Base-by-base conservation (phyloP, 148 eudicot species). In the Cornus controversa region DNA sequence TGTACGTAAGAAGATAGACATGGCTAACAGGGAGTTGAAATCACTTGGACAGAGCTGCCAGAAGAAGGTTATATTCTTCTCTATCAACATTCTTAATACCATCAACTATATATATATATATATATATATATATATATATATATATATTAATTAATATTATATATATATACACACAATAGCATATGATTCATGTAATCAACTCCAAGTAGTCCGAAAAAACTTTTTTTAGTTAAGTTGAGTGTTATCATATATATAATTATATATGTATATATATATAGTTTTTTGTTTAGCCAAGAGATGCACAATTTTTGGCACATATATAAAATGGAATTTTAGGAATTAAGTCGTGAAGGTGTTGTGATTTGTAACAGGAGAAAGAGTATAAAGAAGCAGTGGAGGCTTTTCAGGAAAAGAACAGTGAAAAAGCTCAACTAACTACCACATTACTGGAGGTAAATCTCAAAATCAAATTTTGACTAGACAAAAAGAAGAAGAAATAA, bases 311-410 rank as follows among this genome's bases (percentile, higher is more conserved):
- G 6, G 2, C 2, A 2, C 45, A 40, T 40, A 40, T 40, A 9
- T 40, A 40, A 40, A 40, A 40, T 40, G 45, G 10, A 40, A 9
- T 4, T 4, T 40, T 18, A 60, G 64, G 23, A 60, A 14, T 60
- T 60, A 25, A 72, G 5, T 11, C 10, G 71, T 45, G 4, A 26
- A 37, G 27, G 23, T 37, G 18, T 0, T 58, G 29, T 11, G 8
- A 26, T 14, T 66, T 47, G 63, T 27, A 16, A 71, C 77, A 87
- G 90, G 90, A 87, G 77, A 87, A 82, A 70, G 90, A 87, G 73
- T 87, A 84, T 67, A 87, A 82, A 66, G 90, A 87, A 77, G 81
- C 73, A 11, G n/a, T 87, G 87, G 87, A 87, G 71, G 82, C 82
- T 57, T 87, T 84, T 69, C 77, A 77, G 9, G 85, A 87, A 62